These are phyloP conservation scores for Catunica adiposa DNA, from an alignment of 2,329 filamentous ascomycete genomes.

Conservation along the genomic window DNA sequence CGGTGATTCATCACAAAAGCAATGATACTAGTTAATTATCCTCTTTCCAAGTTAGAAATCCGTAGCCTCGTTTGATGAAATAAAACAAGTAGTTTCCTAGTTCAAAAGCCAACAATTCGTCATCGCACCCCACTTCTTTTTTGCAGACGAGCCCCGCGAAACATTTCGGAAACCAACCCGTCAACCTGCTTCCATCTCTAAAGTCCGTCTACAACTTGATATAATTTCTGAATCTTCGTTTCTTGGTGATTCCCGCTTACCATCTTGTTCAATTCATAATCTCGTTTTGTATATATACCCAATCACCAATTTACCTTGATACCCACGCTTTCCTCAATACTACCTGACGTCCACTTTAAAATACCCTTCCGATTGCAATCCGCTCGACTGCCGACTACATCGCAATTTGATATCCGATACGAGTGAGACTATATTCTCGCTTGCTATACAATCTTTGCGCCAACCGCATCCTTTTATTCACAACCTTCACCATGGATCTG, in stretches of 20 bases:
- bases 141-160: neutral
- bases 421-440: neutral
- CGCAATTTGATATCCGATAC: too few relatives aligned
- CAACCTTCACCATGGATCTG: slow-evolving; percentile 33
- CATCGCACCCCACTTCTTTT: slow-evolving; percentile 1
- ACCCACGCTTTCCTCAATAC: slow-evolving; percentile 1
- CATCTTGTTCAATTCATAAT: neutral
- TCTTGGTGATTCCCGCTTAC: neutral
- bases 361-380: neutral
- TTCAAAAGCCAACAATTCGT: neutral
- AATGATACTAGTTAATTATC: neutral
- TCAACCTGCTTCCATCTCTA: neutral
- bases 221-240: neutral
- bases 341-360: neutral
- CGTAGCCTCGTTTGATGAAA: neutral
- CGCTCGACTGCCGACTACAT: neutral
- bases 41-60: neutral
- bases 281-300: neutral
- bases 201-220: neutral
- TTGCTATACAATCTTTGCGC: neutral
- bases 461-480: neutral
- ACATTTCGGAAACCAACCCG: neutral
- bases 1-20: neutral
- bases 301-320: neutral
- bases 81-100: neutral